Evolutionary conservation across 2,329 filamentous ascomycete genomes (phyloP), one percentile per base, ranked within the genome.

Genomic region (Ophidiomyces ophidiicola): DNA sequence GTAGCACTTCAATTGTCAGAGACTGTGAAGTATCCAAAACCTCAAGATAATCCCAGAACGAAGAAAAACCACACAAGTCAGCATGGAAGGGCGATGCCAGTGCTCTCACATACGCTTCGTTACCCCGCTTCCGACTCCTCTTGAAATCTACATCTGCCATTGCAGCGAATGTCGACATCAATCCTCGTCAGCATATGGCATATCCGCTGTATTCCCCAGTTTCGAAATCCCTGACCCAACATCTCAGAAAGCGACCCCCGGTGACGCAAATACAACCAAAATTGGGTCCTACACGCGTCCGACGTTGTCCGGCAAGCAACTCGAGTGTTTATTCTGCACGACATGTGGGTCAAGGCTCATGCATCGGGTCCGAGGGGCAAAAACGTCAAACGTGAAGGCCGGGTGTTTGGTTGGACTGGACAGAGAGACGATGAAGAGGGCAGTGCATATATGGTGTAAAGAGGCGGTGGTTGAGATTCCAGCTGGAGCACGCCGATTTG

Each of bases 71-170:
- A n/a, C n/a, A 80, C 59, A 53, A 68, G 21, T 61, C 1, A 74
- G 21, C 20, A 78, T 78, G 74, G 67, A 78, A 40, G 72, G 66
- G 19, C 61, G 62, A 37, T 82, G 78, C 53, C 75, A 81, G 55
- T 84, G 80, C 62, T 74, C 75, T 37, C 60, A 69, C 11, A 68
- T 82, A 38, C 52, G 54, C 25, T 82, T 82, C 63, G 71, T 64
- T 45, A 80, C 77, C 20, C 76, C 79, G 1, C 59, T 70, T 1
- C 56, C 66, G 3, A 63, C 70, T 42, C 78, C 79, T 0, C 59
- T 80, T 30, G 71, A 70, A n/a, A 61, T 82, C 36, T 82, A 78
- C 56, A 74, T 82, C 53, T 83, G 79, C 60, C 80, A 82, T 60
- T 83, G 80, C 57, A 59, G 65, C 40, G 70, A 78, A 53, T 83